Percentiles rank a stretch among this genome's conserved stretches.
Evolutionary conservation across 495 filamentous ascomycete species (phyloP).

Genomic region (Xylaria bambusicola): DNA sequence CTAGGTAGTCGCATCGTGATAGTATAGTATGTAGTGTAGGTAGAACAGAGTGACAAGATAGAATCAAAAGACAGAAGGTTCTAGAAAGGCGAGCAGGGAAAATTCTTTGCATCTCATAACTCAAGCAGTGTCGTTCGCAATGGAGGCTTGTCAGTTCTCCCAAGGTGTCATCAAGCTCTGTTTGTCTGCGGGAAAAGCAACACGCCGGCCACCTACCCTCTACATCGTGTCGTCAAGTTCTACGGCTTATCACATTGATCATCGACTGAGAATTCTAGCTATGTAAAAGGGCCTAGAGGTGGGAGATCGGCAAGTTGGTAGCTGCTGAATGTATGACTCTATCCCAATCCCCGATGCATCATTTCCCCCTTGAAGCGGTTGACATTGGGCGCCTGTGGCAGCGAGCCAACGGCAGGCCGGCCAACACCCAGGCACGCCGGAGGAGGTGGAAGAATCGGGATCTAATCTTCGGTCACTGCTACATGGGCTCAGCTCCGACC

Average conservation of each 20-base stretch:
- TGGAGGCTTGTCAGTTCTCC: too few relatives aligned
- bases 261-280: neutral
- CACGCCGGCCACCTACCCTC: neutral
- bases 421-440: neutral
- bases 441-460: slow-evolving; percentile 13
- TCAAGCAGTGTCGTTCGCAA: too few relatives aligned
- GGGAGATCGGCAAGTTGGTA: too few relatives aligned
- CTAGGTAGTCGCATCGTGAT: neutral
- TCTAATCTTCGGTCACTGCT: slow-evolving; percentile 14
- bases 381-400: slow-evolving; percentile 14
- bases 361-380: slow-evolving; percentile 11
- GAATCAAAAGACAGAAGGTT: too few relatives aligned
- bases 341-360: slow-evolving; percentile 16
- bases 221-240: neutral
- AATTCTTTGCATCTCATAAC: too few relatives aligned
- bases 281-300: too few relatives aligned
- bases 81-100: too few relatives aligned
- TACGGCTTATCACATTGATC: slow-evolving; percentile 12
- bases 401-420: slow-evolving; percentile 1
- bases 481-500: slow-evolving; percentile 16
- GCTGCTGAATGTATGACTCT: slow-evolving; percentile 12
- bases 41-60: too few relatives aligned
- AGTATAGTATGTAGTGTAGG: too few relatives aligned
- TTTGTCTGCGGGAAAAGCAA: slow-evolving; percentile 4
- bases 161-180: slow-evolving; percentile 3